A percentile compares a stretch with the other conserved stretches of the same genome.
Conservation (phyloP, 1,139 yeast genomes). For the Yamadazyma oceani region DNA sequence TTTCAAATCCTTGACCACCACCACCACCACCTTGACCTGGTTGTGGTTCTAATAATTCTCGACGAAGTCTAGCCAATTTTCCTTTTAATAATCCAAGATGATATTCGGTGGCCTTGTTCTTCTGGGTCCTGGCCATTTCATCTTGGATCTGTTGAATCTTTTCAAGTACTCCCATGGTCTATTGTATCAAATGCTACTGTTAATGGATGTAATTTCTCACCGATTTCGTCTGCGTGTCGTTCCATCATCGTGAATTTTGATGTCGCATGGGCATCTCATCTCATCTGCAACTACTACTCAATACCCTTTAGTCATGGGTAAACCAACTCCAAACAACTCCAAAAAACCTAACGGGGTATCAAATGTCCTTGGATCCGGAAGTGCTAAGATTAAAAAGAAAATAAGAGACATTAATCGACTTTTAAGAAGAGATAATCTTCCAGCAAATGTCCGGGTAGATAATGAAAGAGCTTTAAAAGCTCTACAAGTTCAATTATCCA, state of each 20-base stretch:
- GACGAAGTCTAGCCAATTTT: slow-evolving; percentile 88
- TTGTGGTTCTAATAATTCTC: slow-evolving; percentile 88
- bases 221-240: too few relatives aligned
- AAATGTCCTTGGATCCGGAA: slow-evolving; percentile 35
- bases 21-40: slow-evolving; percentile 68
- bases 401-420: slow-evolving; percentile 83
- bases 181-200: too few relatives aligned
- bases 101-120: slow-evolving; percentile 96
- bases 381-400: slow-evolving; percentile 70
- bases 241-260: too few relatives aligned
- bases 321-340: slow-evolving; percentile 1
- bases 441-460: slow-evolving; percentile 75
- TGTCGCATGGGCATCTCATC: not conserved
- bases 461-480: slow-evolving; percentile 86
- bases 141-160: slow-evolving; percentile 89
- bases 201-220: not conserved
- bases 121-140: slow-evolving; percentile 92
- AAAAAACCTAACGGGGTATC: slow-evolving; percentile 22
- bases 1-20: slow-evolving; percentile 91
- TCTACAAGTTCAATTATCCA: slow-evolving; percentile 62
- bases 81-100: slow-evolving; percentile 94
- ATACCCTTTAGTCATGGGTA: too few relatives aligned
- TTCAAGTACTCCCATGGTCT: slow-evolving; percentile 45
- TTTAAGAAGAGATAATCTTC: slow-evolving; percentile 58
- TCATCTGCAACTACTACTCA: too few relatives aligned